Evolutionary conservation across 345 rosid species (phyloP).

Genomic region (Acer yangbiense): DNA sequence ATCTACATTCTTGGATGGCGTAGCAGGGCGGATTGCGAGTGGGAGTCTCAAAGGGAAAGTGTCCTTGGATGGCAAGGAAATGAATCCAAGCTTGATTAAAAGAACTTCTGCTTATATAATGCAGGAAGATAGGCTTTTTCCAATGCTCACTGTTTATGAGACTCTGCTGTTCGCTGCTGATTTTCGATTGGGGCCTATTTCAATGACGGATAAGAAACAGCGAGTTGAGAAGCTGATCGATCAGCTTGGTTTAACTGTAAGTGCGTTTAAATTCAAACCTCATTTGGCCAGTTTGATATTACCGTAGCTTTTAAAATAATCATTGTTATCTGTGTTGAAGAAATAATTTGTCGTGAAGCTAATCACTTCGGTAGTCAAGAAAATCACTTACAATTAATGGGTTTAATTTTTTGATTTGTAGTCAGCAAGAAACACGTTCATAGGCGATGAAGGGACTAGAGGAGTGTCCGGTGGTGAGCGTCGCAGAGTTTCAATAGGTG

Average conservation of each 20-base stretch:
- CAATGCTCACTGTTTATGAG: conserved; percentile 73
- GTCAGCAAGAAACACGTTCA: conserved; percentile 46
- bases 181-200: conserved; percentile 53
- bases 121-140: conserved; percentile 71
- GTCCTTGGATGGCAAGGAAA: conserved; percentile 47
- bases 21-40: conserved; percentile 61
- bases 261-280: conserved; percentile 9
- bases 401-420: conserved; percentile 3
- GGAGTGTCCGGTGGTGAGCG: conserved; percentile 73
- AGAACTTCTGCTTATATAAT: conserved; percentile 70
- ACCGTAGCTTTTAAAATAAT: too few relatives aligned
- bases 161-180: conserved; percentile 72
- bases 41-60: conserved; percentile 65
- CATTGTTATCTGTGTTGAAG: too few relatives aligned
- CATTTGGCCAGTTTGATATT: background rate
- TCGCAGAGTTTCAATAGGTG: conserved; percentile 63
- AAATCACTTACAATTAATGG: too few relatives aligned
- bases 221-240: conserved; percentile 55
- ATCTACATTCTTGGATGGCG: conserved; percentile 63
- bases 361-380: background rate
- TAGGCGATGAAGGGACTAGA: conserved; percentile 57
- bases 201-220: conserved; percentile 44
- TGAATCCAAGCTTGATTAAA: conserved; percentile 56
- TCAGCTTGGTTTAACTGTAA: conserved; percentile 49
- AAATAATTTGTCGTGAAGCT: too few relatives aligned